phyloP scores from a whole-genome alignment of 2,329 filamentous ascomycete species.

The Periglandula ipomoeae region DNA sequence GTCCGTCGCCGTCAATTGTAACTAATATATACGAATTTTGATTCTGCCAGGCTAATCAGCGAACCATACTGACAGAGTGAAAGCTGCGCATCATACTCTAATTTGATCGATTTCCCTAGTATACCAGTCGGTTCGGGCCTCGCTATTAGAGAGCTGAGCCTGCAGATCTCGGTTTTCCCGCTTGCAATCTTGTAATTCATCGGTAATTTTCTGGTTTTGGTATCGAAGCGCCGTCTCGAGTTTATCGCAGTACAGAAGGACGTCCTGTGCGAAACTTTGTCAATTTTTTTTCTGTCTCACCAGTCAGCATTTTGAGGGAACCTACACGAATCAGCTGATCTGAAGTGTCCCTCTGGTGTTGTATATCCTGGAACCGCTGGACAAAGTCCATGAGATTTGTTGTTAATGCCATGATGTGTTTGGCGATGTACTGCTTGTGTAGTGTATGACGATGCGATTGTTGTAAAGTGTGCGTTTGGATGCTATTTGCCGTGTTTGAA shows the following conservation, averaged over 20 bases:
- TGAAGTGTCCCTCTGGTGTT: slow-evolving; percentile 29
- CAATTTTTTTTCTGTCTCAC: neutral
- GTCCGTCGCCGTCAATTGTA: slow-evolving; percentile 54
- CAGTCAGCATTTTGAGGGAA: neutral
- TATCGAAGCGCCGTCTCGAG: slow-evolving; percentile 32
- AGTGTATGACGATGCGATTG: too few species aligned
- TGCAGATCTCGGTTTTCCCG: slow-evolving; percentile 46
- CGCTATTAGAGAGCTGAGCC: slow-evolving; percentile 32
- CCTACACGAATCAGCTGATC: slow-evolving; percentile 39
- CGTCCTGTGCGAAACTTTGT: too few species aligned
- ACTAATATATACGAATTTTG: slow-evolving; percentile 51
- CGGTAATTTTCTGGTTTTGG: slow-evolving; percentile 34
- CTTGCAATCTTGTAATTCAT: slow-evolving; percentile 32
- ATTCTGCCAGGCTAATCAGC: slow-evolving; percentile 25
- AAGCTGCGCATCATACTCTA: slow-evolving; percentile 29
- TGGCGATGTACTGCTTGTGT: neutral
- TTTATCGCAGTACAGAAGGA: slow-evolving; percentile 26
- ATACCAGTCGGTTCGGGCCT: slow-evolving; percentile 25
- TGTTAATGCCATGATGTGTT: slow-evolving; percentile 14
- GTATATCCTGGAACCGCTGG: slow-evolving; percentile 35
- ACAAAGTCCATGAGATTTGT: slow-evolving; percentile 35
- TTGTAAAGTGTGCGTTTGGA: neutral
- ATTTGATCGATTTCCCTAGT: slow-evolving; percentile 31
- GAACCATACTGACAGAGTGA: neutral
- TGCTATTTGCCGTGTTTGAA: neutral